Conservation (phyloP, 2,329 filamentous ascomycete species). For the Aspergillus felis region DNA sequence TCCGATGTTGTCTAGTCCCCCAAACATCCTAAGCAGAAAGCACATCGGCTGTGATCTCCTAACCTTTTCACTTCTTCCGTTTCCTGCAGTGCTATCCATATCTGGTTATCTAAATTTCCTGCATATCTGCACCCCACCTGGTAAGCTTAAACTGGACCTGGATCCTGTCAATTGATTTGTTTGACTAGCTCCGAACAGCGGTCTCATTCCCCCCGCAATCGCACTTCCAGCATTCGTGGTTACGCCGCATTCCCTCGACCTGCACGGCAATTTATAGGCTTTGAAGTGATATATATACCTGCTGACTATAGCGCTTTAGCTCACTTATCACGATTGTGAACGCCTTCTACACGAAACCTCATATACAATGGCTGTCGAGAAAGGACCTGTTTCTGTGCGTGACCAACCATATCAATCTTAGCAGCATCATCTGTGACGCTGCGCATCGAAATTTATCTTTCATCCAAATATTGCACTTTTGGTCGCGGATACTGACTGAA, state of each 20-base stretch:
- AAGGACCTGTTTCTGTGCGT: conserved; percentile 24
- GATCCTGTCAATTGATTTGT: background rate
- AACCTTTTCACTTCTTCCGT: conserved; percentile 2
- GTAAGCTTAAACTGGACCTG: background rate
- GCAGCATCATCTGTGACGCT: conserved; percentile 6
- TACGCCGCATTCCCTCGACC: conserved; percentile 12
- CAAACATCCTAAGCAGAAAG: conserved; percentile 9
- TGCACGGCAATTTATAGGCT: conserved; percentile 6
- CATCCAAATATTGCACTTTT: background rate
- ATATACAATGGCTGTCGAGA: conserved; percentile 31
- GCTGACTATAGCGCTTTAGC: conserved; percentile 9
- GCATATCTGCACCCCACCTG: background rate
- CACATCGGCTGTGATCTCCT: conserved; percentile 3
- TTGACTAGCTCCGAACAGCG: background rate
- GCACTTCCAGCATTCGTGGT: conserved; percentile 11
- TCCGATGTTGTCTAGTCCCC: background rate
- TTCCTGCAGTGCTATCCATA: conserved; percentile 1
- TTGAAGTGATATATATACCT: conserved; percentile 7
- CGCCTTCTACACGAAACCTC: background rate
- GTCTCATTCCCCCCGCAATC: conserved; percentile 10
- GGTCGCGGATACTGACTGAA: conserved; percentile 2
- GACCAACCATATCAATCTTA: background rate
- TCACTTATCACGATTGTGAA: background rate
- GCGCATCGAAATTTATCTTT: background rate
- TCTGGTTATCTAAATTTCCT: background rate